Base-by-base conservation (phyloP, 148 eudicot genomes). In the Persicaria maculosa region DNA sequence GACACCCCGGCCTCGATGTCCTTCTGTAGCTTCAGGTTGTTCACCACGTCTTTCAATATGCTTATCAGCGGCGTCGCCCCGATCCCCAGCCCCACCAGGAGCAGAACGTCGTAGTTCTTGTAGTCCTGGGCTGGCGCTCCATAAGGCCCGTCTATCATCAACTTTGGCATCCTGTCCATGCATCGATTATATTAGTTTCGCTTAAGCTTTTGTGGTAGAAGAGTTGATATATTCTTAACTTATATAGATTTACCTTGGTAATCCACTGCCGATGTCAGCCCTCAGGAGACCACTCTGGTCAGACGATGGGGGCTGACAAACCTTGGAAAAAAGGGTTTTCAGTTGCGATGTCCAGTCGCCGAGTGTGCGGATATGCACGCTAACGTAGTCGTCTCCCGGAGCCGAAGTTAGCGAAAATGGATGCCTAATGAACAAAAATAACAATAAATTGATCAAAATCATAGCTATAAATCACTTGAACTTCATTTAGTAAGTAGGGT, bases 291-390 rank as follows among this genome's bases (percentile, higher is more conserved):
- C 89, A 36, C 92, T 84, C 75, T 88, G 83, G 57, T 83, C 82
- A 50, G 72, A 73, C 16, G 71, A 71, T 31, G 89, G 85, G 25
- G 86, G 89, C 47, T 83, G 85, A 69, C 88, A 84, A 65, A 85
- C 79, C 81, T 81, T 81, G 50, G 84, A 82, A 78, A 88, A 88
- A 73, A 78, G 80, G 54, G 83, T 52, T 75, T 85, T 83, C 58
- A 90, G 80, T 71, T 88, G 83, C 62, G 84, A 75, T 36, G 91
- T 88, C 90, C 95, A 90, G 79, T 88, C 88, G 5, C 92, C 91
- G 69, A 86, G 61, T 7, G 90, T 83, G 3, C 92, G 85, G 31
- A 88, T 90, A 57, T 88, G 91, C 44, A 85, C 86, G 20, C 92
- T 88, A 36, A 90, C 44, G 48, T 84, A 86, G 61, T 86, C 88